Evolutionary conservation across 108 stramenopile genomes (phyloP).

Genomic region (Skeletonema grethae): DNA sequence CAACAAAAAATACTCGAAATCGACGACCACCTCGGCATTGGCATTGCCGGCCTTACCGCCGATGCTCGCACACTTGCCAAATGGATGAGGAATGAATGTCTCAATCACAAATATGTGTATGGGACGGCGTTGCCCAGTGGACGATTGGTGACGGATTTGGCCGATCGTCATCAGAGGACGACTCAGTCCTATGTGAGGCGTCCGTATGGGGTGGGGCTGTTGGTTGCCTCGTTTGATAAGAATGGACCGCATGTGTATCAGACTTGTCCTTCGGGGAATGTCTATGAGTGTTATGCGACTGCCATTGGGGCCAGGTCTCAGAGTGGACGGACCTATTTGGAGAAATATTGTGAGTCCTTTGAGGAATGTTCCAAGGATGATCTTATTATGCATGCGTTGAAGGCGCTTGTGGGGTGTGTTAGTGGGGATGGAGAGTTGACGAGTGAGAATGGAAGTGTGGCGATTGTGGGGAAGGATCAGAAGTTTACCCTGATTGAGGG

Average conservation of each 20-base stretch:
- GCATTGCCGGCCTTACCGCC: slow-evolving; percentile 97
- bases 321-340: slow-evolving; percentile 96
- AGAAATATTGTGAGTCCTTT: slow-evolving; percentile 88
- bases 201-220: slow-evolving; percentile 98
- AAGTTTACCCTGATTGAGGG: slow-evolving; percentile 80
- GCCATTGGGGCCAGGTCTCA: slow-evolving; percentile 97
- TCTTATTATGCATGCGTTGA: slow-evolving; percentile 95
- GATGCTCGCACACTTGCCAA: slow-evolving; percentile 97
- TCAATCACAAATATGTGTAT: slow-evolving; percentile 98
- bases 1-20: slow-evolving; percentile 97
- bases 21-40: slow-evolving; percentile 97
- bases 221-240: slow-evolving; percentile 85
- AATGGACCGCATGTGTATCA: slow-evolving; percentile 95
- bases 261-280: slow-evolving; percentile 96
- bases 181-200: slow-evolving; percentile 98
- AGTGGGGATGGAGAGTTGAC: slow-evolving; percentile 91
- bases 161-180: slow-evolving; percentile 98
- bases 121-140: slow-evolving; percentile 90
- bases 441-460: slow-evolving; percentile 86
- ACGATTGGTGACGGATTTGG: slow-evolving; percentile 90
- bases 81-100: slow-evolving; percentile 96
- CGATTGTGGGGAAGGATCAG: slow-evolving; percentile 78
- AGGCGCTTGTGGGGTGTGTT: slow-evolving; percentile 93
- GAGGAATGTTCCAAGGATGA: slow-evolving; percentile 69
- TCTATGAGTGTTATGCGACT: slow-evolving; percentile 94